phyloP scores from a whole-genome alignment of 1,284 basidiomycete species.

The Cerrena zonata region DNA sequence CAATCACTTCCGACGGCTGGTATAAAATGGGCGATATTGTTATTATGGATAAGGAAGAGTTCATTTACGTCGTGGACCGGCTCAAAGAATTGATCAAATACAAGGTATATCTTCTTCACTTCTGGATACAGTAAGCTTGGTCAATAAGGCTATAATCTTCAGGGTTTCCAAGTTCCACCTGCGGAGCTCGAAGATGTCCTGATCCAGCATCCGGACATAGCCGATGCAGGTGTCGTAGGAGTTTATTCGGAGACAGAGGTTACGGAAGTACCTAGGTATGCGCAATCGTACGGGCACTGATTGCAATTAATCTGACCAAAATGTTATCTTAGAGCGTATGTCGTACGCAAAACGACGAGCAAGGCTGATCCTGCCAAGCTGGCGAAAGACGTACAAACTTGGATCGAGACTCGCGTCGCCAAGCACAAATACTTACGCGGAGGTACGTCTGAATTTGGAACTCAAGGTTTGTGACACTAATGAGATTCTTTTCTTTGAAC shows the following conservation, averaged over 20 bases:
- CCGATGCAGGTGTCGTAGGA: slow-evolving; percentile 72
- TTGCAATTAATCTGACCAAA: too few relatives aligned
- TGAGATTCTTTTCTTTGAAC: not conserved
- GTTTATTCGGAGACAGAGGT: slow-evolving; percentile 33
- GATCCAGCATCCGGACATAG: slow-evolving; percentile 64
- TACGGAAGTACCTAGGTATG: slow-evolving; percentile 28
- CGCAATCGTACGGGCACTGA: too few relatives aligned
- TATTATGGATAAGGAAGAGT: slow-evolving; percentile 30
- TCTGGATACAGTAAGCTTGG: not conserved
- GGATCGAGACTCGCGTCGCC: slow-evolving; percentile 62
- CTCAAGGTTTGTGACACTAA: slow-evolving; percentile 3
- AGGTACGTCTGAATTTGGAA: slow-evolving; percentile 20
- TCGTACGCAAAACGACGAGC: slow-evolving; percentile 44
- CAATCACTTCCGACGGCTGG: slow-evolving; percentile 28
- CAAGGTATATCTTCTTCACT: slow-evolving; percentile 10
- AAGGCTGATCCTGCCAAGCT: slow-evolving; percentile 38
- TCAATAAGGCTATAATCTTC: not conserved
- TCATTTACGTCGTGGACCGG: slow-evolving; percentile 17
- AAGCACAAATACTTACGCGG: slow-evolving; percentile 64
- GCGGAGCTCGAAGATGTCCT: slow-evolving; percentile 77
- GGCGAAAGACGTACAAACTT: slow-evolving; percentile 46
- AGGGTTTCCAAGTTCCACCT: slow-evolving; percentile 52
- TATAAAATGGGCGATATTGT: slow-evolving; percentile 42
- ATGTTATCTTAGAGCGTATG: slow-evolving; percentile 60
- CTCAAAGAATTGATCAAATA: slow-evolving; percentile 42